Evolutionary conservation across 371 early-diverging fungal species (phyloP), one percentile per base, ranked within the genome.

Genomic region (Mortierella sp.): DNA sequence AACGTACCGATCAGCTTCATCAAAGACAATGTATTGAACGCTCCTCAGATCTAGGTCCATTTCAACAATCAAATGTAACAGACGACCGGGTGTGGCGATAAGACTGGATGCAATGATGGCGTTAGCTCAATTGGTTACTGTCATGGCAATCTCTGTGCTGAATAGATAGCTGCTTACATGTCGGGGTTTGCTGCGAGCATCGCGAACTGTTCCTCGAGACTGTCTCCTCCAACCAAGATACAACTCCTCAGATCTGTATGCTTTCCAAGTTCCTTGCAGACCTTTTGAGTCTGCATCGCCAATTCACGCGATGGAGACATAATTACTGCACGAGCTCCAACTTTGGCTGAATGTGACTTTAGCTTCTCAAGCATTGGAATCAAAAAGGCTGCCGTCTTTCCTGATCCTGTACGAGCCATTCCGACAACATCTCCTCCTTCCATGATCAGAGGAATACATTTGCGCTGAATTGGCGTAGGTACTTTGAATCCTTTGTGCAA

Each of bases 391-490:
- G 99, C 97, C 0, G 99, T 99, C 83, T 99, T 99, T 59, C 99
- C 99, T 45, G 97, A 96, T 77, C 99, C 99, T 0, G 99, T 99
- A 48, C 98, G 90, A 7, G 99, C 99, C 96, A 99, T 97, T 69
- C 95, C 99, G 1, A 99, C 96, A 0, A 99, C 93, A 87, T 99
- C 99, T 21, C 93, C 85, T 28, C 97, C 96, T 67, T 95, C 90
- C 83, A 98, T 86, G 52, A 98, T 91, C 62, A 95, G 83, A 21
- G 98, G 99, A 64, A 99, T 97, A 52, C 95, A 89, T 84, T 96
- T 97, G 73, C 99, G 92, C 86, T 99, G 99, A 78, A 99, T 98
- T 0, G 99, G 99, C 22, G 99, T 99, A 28, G 99, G 99, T 15
- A 97, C 92, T 75, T 96, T 96, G 87, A 95, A 98, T 10, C 98